phyloP scores from a whole-genome alignment of 2,329 filamentous ascomycete species.

The Paecilomyces formosus region DNA sequence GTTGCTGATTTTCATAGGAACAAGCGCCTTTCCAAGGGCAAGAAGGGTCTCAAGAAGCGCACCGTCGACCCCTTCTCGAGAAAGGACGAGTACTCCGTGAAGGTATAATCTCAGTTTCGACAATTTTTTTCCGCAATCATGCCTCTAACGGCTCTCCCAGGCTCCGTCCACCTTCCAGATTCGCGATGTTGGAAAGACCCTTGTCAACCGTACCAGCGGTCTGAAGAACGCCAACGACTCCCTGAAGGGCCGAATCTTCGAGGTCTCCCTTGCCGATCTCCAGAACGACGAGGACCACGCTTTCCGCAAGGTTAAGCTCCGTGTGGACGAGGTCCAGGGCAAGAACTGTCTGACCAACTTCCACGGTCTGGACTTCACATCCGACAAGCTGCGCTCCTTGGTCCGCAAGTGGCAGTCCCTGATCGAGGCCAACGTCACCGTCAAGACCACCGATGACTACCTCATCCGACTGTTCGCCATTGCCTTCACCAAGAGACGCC shows the following conservation, averaged over 20 bases:
- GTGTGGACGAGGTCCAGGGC: constrained; percentile 97
- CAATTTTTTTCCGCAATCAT: background rate
- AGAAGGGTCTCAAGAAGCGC: constrained; percentile 99
- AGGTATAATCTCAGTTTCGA: constrained; percentile 48
- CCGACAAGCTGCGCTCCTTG: constrained; percentile 97
- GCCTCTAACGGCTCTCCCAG: constrained; percentile 37
- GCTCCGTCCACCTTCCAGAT: constrained; percentile 92
- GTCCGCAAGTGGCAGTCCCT: constrained; percentile 99
- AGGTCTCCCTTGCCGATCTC: constrained; percentile 96
- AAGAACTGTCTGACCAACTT: constrained; percentile 99
- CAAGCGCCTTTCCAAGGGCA: constrained; percentile 99
- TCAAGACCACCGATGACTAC: constrained; percentile 99
- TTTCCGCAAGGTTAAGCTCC: constrained; percentile 99
- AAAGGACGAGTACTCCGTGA: constrained; percentile 99
- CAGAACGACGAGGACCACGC: constrained; percentile 99
- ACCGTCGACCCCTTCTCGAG: constrained; percentile 93
- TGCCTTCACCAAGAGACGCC: constrained; percentile 97
- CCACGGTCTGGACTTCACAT: constrained; percentile 99
- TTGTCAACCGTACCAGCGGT: constrained; percentile 99
- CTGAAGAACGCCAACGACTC: constrained; percentile 99
- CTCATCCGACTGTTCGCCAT: constrained; percentile 98
- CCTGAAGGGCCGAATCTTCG: constrained; percentile 96
- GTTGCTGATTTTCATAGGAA: constrained; percentile 54
- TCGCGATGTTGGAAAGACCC: constrained; percentile 98
- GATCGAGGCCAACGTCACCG: constrained; percentile 98